Conservation (phyloP, 768 basidiomycete species). For the Phaffia australis region DNA sequence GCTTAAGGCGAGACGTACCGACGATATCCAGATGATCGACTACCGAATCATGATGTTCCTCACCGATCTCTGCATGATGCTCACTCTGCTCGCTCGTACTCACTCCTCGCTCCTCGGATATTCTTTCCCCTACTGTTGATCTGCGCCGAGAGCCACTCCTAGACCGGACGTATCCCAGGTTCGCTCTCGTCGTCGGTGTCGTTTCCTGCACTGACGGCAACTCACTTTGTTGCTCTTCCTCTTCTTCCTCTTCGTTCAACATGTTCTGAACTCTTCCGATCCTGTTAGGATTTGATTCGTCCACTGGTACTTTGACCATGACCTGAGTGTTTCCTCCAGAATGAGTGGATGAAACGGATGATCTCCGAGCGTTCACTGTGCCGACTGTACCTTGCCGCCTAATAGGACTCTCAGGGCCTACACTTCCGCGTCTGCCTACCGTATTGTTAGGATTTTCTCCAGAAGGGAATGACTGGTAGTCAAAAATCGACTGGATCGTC, state of each 20-base stretch:
- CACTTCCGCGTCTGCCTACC: neutral
- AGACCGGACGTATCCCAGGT: too few species aligned
- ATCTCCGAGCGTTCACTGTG: neutral
- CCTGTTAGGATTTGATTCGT: neutral
- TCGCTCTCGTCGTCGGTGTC: neutral
- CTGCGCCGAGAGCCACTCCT: too few species aligned
- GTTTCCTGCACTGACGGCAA: neutral
- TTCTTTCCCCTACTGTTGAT: neutral
- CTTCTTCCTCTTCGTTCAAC: neutral
- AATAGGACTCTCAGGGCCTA: neutral
- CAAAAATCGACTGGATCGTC: constrained; percentile 25
- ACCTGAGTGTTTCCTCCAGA: neutral
- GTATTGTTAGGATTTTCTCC: neutral
- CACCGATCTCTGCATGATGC: constrained; percentile 17
- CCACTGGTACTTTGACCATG: neutral
- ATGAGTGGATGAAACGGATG: constrained; percentile 1
- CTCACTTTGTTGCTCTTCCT: neutral
- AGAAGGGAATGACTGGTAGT: neutral
- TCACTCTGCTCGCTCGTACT: constrained; percentile 3
- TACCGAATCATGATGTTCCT: constrained; percentile 15
- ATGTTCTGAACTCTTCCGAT: neutral
- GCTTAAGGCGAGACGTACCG: neutral
- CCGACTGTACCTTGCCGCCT: neutral
- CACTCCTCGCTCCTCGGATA: neutral
- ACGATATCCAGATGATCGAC: constrained; percentile 23